Base-by-base conservation (phyloP, 495 filamentous ascomycete genomes). In the Sabuloglossum arenarium region DNA sequence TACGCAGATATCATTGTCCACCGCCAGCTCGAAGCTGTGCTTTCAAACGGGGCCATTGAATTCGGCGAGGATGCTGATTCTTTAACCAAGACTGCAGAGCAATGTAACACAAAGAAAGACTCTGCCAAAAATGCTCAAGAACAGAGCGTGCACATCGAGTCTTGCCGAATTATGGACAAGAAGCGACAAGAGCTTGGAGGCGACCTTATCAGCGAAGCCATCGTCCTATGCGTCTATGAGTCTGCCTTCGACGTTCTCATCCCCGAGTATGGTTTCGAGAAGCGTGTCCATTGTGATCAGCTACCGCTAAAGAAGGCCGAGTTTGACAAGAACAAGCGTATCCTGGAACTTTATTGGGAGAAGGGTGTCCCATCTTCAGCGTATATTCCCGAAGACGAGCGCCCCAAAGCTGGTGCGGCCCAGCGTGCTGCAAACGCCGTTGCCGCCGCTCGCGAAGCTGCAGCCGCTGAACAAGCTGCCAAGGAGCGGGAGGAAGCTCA, bases 81-180 rank as follows among this genome's bases (percentile, higher is more conserved):
- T 47, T 70, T 98, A 29, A 80, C 76, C 62, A 98, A 98, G 78
- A 94, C 84, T 51, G 86, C 89, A 21, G 91, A 98, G 66, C 80
- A 85, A 58, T 94, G 88, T 76, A 98, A 97, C 70, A 94, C 84
- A 63, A 98, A 97, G 80, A 98, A 98, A 67, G 91, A 98, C 63
- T 97, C 91, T 4, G 90, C 93, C 0, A 90, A 93, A 69, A 89
- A 86, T 62, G 91, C 91, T 10, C 91, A 97, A 64, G 91, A 98
- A 67, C 91, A 98, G 71, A 97, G 91, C 66, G 86, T 98, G 59
- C 91, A 98, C 68, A 97, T 98, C 62, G 93, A 97, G 64, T 85
- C 88, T 1, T 98, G 91, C 76, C 81, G 91, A 57, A 80, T 79
- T 51, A 94, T 98, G 83, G 88, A 96, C 65, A 85, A 84, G 68